Base-by-base conservation (phyloP, 371 early-diverging fungal genomes). In the Mucor velutinosus region DNA sequence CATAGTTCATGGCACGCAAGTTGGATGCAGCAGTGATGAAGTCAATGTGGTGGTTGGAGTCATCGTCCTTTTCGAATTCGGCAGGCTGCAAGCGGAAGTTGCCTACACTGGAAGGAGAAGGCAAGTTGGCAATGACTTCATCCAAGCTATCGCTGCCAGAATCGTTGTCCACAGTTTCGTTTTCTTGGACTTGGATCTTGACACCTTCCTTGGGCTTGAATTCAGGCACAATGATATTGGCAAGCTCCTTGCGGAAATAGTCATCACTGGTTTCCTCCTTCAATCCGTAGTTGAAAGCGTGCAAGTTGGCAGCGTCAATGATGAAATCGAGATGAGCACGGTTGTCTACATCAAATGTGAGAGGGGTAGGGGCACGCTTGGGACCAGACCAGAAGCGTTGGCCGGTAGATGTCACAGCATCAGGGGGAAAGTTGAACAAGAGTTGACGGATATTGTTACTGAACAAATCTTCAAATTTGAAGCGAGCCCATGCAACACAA, bases 1-100 rank as follows among this genome's bases (percentile, higher is more conserved):
- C 90, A 80, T 99, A 99, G 86, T 98, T 99, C 69, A 86, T 74
- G 8, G 99, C 99, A 72, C 99, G 93, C 80, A 99, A 81, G 85
- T 99, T 99, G 58, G 99, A 94, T 7, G 97, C 92, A 3, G 99
- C 95, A 1, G 99, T 95, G 73, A 99, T 93, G 81, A 99, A 99
- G 77, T 99, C 99, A 71, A 99, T 97, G 85, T 99, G 99, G 89
- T 95, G 96, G 87, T 99, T 99, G 73, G 91, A 89, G 74, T 99
- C 99, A 80, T 99, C 99, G 75, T 99, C 99, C 71, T 99, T 99
- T 80, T 99, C 99, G 80, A 99, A 99, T 61, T 97, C 97, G 19
- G 89, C 90, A 33, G 99, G 96, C 23, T 72, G 79, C 64, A 98
- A 83, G 49, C 93, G 89, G 76, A 88, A 84, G 17, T 92, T 92